A percentile compares a stretch with the other conserved stretches of the same genome.
Evolutionary conservation across 352 stramenopile species (phyloP).

Genomic region (Phytophthora kernoviae): DNA sequence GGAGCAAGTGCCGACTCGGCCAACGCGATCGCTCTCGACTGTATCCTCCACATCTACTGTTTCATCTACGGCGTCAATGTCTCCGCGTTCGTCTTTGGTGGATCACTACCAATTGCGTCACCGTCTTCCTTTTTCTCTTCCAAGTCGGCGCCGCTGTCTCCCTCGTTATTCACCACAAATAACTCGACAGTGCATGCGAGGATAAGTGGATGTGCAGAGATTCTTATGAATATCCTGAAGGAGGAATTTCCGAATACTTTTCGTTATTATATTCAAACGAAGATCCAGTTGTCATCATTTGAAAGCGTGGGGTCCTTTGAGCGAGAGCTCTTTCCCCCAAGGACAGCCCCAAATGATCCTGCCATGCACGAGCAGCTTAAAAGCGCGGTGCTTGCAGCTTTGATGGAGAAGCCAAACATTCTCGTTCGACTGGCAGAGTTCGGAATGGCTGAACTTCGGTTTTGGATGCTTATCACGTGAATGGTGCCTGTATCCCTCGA

Average conservation of each 20-base stretch:
- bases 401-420: constrained; percentile 53
- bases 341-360: constrained; percentile 52
- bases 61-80: constrained; percentile 44
- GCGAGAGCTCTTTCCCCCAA: constrained; percentile 63
- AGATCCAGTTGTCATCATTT: constrained; percentile 71
- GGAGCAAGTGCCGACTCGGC: constrained; percentile 39
- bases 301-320: constrained; percentile 78
- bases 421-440: constrained; percentile 61
- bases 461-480: constrained; percentile 64
- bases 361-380: constrained; percentile 65
- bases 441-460: constrained; percentile 63
- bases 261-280: constrained; percentile 72
- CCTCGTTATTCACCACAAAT: constrained; percentile 47
- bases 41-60: constrained; percentile 50
- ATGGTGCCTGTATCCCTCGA: constrained; percentile 49
- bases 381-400: constrained; percentile 45
- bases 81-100: constrained; percentile 36
- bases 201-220: constrained; percentile 68
- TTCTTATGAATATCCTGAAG: constrained; percentile 68
- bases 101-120: constrained; percentile 24
- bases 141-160: constrained; percentile 22
- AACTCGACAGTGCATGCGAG: constrained; percentile 48
- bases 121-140: constrained; percentile 32
- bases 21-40: constrained; percentile 34
- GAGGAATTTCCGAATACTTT: constrained; percentile 83